phyloP scores from a whole-genome alignment of 441 rosid species.

The Breynia disticha region DNA sequence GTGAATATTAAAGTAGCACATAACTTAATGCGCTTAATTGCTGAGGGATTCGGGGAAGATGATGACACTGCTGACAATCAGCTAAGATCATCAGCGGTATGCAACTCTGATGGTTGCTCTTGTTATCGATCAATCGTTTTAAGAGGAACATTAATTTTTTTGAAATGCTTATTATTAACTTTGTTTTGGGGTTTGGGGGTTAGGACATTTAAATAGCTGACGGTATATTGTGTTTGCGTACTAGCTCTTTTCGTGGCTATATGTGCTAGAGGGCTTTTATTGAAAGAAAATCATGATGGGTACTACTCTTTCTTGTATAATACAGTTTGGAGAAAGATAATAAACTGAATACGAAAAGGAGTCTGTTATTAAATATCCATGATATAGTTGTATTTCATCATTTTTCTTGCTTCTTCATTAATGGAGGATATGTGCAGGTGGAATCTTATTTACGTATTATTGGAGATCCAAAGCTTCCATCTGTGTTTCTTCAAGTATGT shows the following conservation, averaged over 20 bases:
- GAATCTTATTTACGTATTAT: slow-evolving; percentile 84
- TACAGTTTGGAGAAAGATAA: no score
- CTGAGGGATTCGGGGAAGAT: slow-evolving; percentile 95
- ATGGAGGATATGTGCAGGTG: slow-evolving; percentile 42
- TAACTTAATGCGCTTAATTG: slow-evolving; percentile 91
- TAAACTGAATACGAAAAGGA: no score
- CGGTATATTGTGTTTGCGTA: no score
- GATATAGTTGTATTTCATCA: slow-evolving; percentile 1
- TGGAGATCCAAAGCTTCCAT: slow-evolving; percentile 95
- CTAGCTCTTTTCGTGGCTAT: no score
- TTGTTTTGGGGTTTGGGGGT: no score
- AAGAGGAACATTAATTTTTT: no score
- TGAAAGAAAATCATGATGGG: no score
- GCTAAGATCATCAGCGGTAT: slow-evolving; percentile 89
- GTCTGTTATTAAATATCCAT: background rate
- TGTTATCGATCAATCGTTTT: slow-evolving; percentile 6
- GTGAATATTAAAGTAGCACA: slow-evolving; percentile 92
- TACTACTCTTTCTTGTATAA: no score
- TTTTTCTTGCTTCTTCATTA: slow-evolving; percentile 6
- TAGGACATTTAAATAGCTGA: no score
- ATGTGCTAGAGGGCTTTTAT: no score
- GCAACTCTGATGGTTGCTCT: slow-evolving; percentile 21
- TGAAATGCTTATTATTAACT: no score
- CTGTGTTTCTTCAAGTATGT: slow-evolving; percentile 76
- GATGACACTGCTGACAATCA: slow-evolving; percentile 78